A percentile compares a stretch with the other conserved stretches of the same genome.
Evolutionary conservation across 1,284 basidiomycete species (phyloP).

Genomic region (Melampsora americana): DNA sequence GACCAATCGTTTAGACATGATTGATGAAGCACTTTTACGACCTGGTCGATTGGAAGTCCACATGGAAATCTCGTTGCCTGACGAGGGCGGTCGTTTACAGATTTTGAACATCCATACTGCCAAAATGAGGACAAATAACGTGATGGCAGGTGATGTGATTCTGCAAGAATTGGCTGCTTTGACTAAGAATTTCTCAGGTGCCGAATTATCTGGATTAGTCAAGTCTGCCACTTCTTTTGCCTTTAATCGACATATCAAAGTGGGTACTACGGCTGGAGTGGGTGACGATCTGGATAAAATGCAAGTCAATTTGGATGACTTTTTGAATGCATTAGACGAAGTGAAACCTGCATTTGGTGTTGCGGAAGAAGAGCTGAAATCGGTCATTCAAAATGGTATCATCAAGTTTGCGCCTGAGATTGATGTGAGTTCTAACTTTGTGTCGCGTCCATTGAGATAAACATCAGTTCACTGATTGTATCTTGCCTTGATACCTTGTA

Average conservation of each 20-base stretch:
- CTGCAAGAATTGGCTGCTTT: slow-evolving; percentile 73
- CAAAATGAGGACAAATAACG: slow-evolving; percentile 86
- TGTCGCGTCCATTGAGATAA: background rate
- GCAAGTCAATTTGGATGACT: slow-evolving; percentile 82
- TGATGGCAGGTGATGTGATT: slow-evolving; percentile 87
- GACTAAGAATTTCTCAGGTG: slow-evolving; percentile 98
- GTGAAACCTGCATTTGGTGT: slow-evolving; percentile 97
- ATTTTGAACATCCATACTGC: slow-evolving; percentile 93
- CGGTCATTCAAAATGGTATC: slow-evolving; percentile 94
- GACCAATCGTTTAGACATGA: slow-evolving; percentile 99
- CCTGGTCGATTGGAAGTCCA: slow-evolving; percentile 99
- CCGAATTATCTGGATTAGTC: slow-evolving; percentile 91
- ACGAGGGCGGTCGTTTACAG: slow-evolving; percentile 86
- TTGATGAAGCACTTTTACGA: slow-evolving; percentile 94
- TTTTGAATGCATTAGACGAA: slow-evolving; percentile 86
- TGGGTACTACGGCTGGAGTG: slow-evolving; percentile 94
- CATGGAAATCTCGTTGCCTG: slow-evolving; percentile 97
- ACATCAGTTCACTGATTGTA: background rate
- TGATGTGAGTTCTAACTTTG: slow-evolving; percentile 61
- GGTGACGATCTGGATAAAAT: slow-evolving; percentile 92
- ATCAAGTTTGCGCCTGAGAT: slow-evolving; percentile 77
- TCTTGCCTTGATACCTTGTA: slow-evolving; percentile 52
- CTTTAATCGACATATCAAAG: slow-evolving; percentile 95
- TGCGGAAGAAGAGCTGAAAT: slow-evolving; percentile 89
- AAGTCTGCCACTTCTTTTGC: slow-evolving; percentile 98